phyloP scores from a whole-genome alignment of 2,329 filamentous ascomycete species.

The Cryoendolithus antarcticus region DNA sequence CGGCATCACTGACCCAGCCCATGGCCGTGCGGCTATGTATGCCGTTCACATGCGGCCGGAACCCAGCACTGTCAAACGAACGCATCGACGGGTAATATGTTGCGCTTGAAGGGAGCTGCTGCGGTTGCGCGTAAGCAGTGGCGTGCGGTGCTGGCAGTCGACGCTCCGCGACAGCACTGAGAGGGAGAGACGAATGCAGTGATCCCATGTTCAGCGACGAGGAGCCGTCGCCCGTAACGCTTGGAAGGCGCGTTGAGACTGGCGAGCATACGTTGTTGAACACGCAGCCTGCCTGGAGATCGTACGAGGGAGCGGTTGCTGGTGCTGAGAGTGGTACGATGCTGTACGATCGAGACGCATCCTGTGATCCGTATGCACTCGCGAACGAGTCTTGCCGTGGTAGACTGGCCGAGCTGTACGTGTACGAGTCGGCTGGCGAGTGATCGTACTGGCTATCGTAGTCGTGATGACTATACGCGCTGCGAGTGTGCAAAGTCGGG shows the following conservation, averaged over 20 bases:
- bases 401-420: constrained; percentile 12
- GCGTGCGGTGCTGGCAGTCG: constrained; percentile 15
- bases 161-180: constrained; percentile 19
- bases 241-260: constrained; percentile 13
- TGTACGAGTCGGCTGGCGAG: constrained; percentile 18
- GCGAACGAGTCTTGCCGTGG: constrained; percentile 16
- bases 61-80: constrained; percentile 11
- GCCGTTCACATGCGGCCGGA: constrained; percentile 17
- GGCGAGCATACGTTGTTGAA: constrained; percentile 16
- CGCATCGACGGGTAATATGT: constrained; percentile 12
- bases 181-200: constrained; percentile 21
- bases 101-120: neutral
- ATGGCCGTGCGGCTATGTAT: constrained; percentile 20
- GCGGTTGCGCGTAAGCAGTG: constrained; percentile 8
- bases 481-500: constrained; percentile 18
- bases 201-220: constrained; percentile 23
- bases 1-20: constrained; percentile 15
- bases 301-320: constrained; percentile 10
- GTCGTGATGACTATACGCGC: constrained; percentile 8
- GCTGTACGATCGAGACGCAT: constrained; percentile 17
- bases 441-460: constrained; percentile 18
- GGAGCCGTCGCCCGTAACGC: constrained; percentile 16
- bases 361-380: constrained; percentile 13
- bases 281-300: constrained; percentile 14
- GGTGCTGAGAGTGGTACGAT: constrained; percentile 14